These are phyloP conservation scores for Dryas alaskensis DNA, from an alignment of 306 rosid species.

Conservation along the genomic window DNA sequence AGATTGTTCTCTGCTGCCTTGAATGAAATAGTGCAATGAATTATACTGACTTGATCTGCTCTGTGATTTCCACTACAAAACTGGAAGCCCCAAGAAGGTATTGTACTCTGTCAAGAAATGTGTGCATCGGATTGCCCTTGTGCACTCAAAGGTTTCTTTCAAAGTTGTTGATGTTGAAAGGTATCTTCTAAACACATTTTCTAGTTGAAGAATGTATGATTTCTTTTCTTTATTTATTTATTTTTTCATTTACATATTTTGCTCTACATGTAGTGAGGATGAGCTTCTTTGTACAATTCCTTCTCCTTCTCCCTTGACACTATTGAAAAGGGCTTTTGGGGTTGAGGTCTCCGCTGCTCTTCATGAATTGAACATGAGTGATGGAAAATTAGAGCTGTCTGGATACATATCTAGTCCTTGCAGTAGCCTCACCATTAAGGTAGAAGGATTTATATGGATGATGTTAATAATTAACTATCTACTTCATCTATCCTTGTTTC, in stretches of 20 bases:
- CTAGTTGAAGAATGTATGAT: constrained; percentile 21
- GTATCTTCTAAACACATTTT: constrained; percentile 38
- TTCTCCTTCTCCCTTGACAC: constrained; percentile 69
- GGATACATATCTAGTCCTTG: constrained; percentile 73
- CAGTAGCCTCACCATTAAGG: constrained; percentile 55
- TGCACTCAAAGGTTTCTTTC: constrained; percentile 58
- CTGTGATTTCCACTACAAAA: constrained; percentile 29
- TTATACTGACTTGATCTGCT: constrained; percentile 40
- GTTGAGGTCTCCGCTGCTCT: constrained; percentile 53
- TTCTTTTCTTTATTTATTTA: neutral
- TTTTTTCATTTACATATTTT: constrained; percentile 31
- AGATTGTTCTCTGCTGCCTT: constrained; percentile 22
- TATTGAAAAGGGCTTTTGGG: constrained; percentile 71
- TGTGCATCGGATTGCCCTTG: constrained; percentile 57
- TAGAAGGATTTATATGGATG: constrained; percentile 31
- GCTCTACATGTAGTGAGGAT: constrained; percentile 54
- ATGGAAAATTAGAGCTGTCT: constrained; percentile 59
- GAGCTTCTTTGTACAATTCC: constrained; percentile 63
- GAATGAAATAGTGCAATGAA: constrained; percentile 25
- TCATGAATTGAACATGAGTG: constrained; percentile 47
- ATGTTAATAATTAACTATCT: constrained; percentile 24
- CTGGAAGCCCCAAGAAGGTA: constrained; percentile 78
- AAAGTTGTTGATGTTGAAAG: constrained; percentile 76
- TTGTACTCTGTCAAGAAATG: constrained; percentile 80
- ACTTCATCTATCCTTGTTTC: constrained; percentile 23